A percentile compares a stretch with the other conserved stretches of the same genome.
phyloP scores from a whole-genome alignment of 345 rosid genomes.

The Citrus cavaleriei region DNA sequence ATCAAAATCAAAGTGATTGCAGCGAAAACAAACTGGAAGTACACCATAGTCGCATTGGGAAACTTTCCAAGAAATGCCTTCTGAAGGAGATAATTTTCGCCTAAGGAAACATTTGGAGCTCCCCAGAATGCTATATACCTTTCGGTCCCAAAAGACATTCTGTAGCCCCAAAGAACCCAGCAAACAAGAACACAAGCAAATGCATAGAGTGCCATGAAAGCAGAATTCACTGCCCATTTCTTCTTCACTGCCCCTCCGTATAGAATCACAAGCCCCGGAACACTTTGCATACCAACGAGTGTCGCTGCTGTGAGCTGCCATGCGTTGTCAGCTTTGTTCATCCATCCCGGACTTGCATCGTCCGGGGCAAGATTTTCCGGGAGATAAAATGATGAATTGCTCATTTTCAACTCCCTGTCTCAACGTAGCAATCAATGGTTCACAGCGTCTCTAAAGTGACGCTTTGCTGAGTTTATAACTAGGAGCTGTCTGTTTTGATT shows the following conservation, averaged over 20 bases:
- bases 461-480: neutral
- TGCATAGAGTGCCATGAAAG: slow-evolving; percentile 38
- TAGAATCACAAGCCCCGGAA: slow-evolving; percentile 34
- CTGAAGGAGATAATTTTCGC: slow-evolving; percentile 13
- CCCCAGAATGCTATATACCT: slow-evolving; percentile 26
- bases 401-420: neutral
- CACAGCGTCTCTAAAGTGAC: neutral
- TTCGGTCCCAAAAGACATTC: slow-evolving; percentile 26
- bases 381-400: neutral
- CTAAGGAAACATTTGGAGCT: slow-evolving; percentile 14
- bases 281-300: slow-evolving; percentile 33
- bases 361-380: slow-evolving; percentile 17
- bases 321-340: slow-evolving; percentile 39
- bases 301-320: slow-evolving; percentile 44
- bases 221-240: slow-evolving; percentile 44
- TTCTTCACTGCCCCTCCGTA: slow-evolving; percentile 42
- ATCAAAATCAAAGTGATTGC: slow-evolving; percentile 39
- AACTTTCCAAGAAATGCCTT: slow-evolving; percentile 10
- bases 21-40: slow-evolving; percentile 36
- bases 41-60: slow-evolving; percentile 37
- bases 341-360: slow-evolving; percentile 24
- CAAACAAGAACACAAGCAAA: slow-evolving; percentile 38
- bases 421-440: neutral
- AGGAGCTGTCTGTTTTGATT: slow-evolving; percentile 10
- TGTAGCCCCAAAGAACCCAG: slow-evolving; percentile 40